Base-by-base conservation (phyloP, 306 rosid genomes). In the Vigna unguiculata region DNA sequence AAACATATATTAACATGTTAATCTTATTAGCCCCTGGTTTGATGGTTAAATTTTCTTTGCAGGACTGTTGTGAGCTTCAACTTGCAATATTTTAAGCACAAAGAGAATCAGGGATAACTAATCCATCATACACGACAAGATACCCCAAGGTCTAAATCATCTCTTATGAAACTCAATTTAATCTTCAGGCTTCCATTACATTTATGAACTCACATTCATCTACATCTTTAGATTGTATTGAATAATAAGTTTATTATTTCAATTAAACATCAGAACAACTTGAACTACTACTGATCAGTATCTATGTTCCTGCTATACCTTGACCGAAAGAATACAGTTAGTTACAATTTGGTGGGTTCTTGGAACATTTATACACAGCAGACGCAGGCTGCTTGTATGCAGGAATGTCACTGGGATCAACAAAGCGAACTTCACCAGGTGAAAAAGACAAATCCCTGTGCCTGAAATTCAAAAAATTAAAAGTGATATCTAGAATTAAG, bases 371-470 rank as follows among this genome's bases (percentile, higher is more conserved):
- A 82, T 92, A 94, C 28, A 94, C 86, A 65, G 95, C 93, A 59
- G 98, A 94, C 32, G 92, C 87, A 30, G 98, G 97, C 72, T 83
- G 93, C 85, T 92, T 94, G 81, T 95, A 95, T 54, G 86, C 9
- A 64, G 98, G 97, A 57, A 92, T 90, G 74, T 95, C 94, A 40
- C 49, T 84, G 77, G 87, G 24, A 59, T 92, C 98, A 43, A 95
- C 88, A 74, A 89, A 90, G 41, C 98, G 90, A 51, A 95, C 96
- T 88, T 90, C 97, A n/a, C 98, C 98, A 0, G 96, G 93, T 6
- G 89, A 86, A 49, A 95, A 95, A 55, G 96, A 89, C 83, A 95
- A 86, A 25, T 92, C 97, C 66, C 85, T 83, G 65, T 92, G 98
- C 93, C 96, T 95, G 91, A 86, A 90, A 84, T 76, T 16, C 9